A percentile compares a stretch with the other conserved stretches of the same genome.
These are phyloP conservation scores for Yamadazyma friedrichii DNA, from an alignment of 1,139 yeast genomes.

Conservation along the genomic window DNA sequence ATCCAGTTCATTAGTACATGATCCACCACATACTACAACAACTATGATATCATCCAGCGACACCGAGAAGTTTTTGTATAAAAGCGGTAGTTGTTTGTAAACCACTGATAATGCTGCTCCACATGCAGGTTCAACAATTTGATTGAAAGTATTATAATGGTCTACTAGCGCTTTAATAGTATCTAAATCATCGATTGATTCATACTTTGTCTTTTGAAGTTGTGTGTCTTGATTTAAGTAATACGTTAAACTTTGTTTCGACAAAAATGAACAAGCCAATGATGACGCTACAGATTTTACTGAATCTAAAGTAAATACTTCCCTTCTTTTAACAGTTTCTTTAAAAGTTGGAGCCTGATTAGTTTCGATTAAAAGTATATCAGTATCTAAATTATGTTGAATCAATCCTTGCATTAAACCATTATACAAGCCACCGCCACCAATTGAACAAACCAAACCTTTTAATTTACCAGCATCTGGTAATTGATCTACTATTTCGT, in stretches of 20 bases:
- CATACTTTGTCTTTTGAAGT: slow-evolving; percentile 19
- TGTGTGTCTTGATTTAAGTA: slow-evolving; percentile 17
- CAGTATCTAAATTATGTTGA: slow-evolving; percentile 19
- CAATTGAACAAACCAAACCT: slow-evolving; percentile 42
- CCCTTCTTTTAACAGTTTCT: slow-evolving; percentile 28
- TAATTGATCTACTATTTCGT: slow-evolving; percentile 28
- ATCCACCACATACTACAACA: slow-evolving; percentile 42
- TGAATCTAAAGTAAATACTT: slow-evolving; percentile 25
- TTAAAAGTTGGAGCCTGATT: slow-evolving; percentile 38
- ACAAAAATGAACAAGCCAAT: slow-evolving; percentile 39
- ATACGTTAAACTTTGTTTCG: slow-evolving; percentile 27
- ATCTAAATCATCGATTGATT: slow-evolving; percentile 35
- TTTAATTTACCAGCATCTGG: slow-evolving; percentile 22
- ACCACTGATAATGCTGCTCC: slow-evolving; percentile 37
- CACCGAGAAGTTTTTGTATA: slow-evolving; percentile 23
- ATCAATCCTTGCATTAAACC: slow-evolving; percentile 35
- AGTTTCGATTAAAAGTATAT: slow-evolving; percentile 37
- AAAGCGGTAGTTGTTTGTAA: slow-evolving; percentile 21
- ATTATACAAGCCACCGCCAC: slow-evolving; percentile 45
- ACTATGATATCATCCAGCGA: slow-evolving; percentile 32
- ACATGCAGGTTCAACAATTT: slow-evolving; percentile 41
- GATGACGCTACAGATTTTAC: slow-evolving; percentile 40
- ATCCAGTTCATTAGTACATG: slow-evolving; percentile 24
- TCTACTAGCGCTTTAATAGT: slow-evolving; percentile 31
- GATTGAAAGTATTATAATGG: slow-evolving; percentile 24